Base-by-base conservation (phyloP, 305 asterid genomes). In the Petunia hybrid region DNA sequence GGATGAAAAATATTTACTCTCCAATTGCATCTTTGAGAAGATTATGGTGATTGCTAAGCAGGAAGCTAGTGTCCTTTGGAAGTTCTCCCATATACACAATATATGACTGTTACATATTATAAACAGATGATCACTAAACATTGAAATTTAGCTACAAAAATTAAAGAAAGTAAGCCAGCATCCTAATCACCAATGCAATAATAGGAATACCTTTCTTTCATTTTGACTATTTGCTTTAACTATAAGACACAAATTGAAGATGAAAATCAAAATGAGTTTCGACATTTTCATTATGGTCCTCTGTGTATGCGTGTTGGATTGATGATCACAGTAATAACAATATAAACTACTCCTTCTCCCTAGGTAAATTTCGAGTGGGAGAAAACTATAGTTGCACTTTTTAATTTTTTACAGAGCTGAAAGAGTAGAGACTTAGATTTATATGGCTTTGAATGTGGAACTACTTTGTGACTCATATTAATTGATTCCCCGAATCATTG, bases 81-180 rank as follows among this genome's bases (percentile, higher is more conserved):
- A 77, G 45, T 40, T 82, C 89, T 43, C 90, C 90, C 90, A 87
- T 84, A 83, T 87, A 87, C 8, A 85, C 90, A 6, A 85, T 87
- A 80, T 83, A 87, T 31, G 78, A 38, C 90, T 87, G 83, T 36
- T 55, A 56, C 77, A 71, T 61, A 48, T 35, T 35, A 71, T 13
- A 48, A 71, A 5, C 43, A 43, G 3, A 48, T 46, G 0, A 71
- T 31, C 42, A 68, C 31, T 22, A 22, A 22, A 22, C 31, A 22
- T 22, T 22, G 31, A 22, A 22, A 22, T 22, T 22, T 22, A 22
- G 31, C 31, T 22, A 22, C 31, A 22, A 22, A 22, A 22, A 22
- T 22, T 22, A 22, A 22, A 22, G 31, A 22, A 22, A 22, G 31
- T 22, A 22, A 22, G 31, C 31, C 31, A 22, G 31, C 31, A 22